These are phyloP conservation scores for Exophiala dermatitidis DNA, from an alignment of 2,329 filamentous ascomycete species.

Conservation along the genomic window DNA sequence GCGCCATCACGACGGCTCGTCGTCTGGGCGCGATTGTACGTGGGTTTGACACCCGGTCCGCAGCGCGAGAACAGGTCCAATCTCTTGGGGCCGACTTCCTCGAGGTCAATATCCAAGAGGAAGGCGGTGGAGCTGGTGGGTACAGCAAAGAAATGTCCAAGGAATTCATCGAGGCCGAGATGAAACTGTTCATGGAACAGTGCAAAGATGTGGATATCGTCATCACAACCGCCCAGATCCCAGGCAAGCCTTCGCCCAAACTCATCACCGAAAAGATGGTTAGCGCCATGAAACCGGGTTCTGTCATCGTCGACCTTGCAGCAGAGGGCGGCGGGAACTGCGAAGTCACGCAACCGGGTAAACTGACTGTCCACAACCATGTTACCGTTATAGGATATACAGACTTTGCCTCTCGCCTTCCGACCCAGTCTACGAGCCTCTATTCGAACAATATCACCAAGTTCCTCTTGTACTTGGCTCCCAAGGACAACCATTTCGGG, in stretches of 20 bases:
- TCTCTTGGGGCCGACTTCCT: slow-evolving; percentile 85
- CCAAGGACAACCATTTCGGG: slow-evolving; percentile 69
- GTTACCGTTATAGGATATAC: slow-evolving; percentile 89
- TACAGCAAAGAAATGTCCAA: slow-evolving; percentile 94
- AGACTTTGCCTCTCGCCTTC: slow-evolving; percentile 76
- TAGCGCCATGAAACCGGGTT: slow-evolving; percentile 80
- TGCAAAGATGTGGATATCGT: slow-evolving; percentile 85
- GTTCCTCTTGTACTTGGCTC: slow-evolving; percentile 72
- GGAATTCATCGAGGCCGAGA: slow-evolving; percentile 85
- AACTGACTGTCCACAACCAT: slow-evolving; percentile 64
- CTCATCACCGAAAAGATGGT: slow-evolving; percentile 76
- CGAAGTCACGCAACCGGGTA: slow-evolving; percentile 67
- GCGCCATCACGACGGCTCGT: slow-evolving; percentile 78
- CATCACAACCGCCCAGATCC: slow-evolving; percentile 86
- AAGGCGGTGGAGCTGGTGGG: slow-evolving; percentile 74
- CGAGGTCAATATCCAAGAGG: slow-evolving; percentile 77
- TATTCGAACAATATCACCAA: slow-evolving; percentile 95
- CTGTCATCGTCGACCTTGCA: slow-evolving; percentile 79
- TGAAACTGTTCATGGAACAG: slow-evolving; percentile 86
- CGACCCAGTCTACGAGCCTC: slow-evolving; percentile 80
- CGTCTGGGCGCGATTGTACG: slow-evolving; percentile 83
- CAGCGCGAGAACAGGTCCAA: slow-evolving; percentile 80
- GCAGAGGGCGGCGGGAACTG: slow-evolving; percentile 86
- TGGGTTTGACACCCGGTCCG: slow-evolving; percentile 85
- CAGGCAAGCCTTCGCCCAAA: slow-evolving; percentile 72